Percentiles rank a stretch among this genome's conserved stretches.
These are phyloP conservation scores for Talaromyces sp. DNA, from an alignment of 2,329 filamentous ascomycete genomes.

Conservation along the genomic window DNA sequence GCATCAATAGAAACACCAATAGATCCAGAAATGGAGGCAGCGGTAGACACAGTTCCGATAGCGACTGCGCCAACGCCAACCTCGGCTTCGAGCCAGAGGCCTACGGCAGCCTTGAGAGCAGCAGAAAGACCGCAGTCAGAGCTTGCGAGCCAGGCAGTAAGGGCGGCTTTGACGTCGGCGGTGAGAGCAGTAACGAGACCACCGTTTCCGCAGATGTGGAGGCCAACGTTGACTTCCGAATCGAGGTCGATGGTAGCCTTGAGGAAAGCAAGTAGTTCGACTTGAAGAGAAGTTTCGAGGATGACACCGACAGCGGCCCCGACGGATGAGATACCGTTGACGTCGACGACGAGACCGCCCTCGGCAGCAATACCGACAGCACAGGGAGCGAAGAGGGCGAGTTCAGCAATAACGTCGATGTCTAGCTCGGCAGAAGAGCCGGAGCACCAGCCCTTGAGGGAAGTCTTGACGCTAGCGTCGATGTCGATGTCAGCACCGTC, in stretches of 20 bases:
- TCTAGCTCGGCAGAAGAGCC: constrained; percentile 26
- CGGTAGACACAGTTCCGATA: constrained; percentile 26
- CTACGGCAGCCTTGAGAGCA: constrained; percentile 29
- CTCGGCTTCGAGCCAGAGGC: constrained; percentile 33
- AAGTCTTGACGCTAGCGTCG: constrained; percentile 27
- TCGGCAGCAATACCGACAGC: constrained; percentile 34
- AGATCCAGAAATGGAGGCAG: constrained; percentile 31
- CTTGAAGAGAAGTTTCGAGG: constrained; percentile 29
- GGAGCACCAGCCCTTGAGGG: constrained; percentile 32
- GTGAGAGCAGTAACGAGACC: constrained; percentile 30
- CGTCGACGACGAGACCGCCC: constrained; percentile 33
- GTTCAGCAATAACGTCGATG: constrained; percentile 28
- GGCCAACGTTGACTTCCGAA: constrained; percentile 31
- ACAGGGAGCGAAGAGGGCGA: constrained; percentile 34
- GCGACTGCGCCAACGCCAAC: constrained; percentile 27
- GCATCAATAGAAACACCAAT: constrained; percentile 32
- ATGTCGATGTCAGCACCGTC: constrained; percentile 23
- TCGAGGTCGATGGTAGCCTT: constrained; percentile 25
- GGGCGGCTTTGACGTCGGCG: constrained; percentile 31
- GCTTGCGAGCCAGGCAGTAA: constrained; percentile 30
- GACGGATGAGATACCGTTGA: constrained; percentile 34
- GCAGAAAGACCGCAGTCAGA: constrained; percentile 27
- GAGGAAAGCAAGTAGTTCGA: constrained; percentile 30
- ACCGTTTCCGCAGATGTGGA: constrained; percentile 33
- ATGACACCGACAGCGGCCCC: constrained; percentile 29